Conservation (phyloP, 2,329 filamentous ascomycete species). For the Fusarium sp. region DNA sequence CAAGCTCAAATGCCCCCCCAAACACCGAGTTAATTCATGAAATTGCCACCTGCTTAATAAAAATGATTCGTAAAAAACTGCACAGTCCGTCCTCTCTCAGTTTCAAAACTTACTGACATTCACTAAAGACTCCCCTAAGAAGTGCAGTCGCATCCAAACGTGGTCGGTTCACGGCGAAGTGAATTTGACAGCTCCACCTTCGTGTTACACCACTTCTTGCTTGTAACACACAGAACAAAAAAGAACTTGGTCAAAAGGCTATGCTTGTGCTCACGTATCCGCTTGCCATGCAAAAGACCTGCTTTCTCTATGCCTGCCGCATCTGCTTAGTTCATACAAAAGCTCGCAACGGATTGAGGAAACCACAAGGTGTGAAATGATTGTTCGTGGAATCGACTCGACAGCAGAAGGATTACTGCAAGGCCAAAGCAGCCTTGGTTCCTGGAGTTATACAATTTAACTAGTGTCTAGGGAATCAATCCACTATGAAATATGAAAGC, state of each 20-base stretch:
- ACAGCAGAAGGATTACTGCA: rapidly evolving
- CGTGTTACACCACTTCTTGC: not conserved
- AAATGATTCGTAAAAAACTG: rapidly evolving
- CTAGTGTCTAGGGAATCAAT: too few relatives aligned
- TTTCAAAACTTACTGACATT: rapidly evolving
- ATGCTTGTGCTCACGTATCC: too few relatives aligned
- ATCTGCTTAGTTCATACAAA: too few relatives aligned
- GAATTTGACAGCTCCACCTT: not conserved
- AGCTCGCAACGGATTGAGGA: too few relatives aligned
- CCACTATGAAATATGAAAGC: too few relatives aligned
- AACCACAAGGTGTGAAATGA: rapidly evolving
- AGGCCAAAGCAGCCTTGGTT: too few relatives aligned
- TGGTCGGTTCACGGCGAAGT: too few relatives aligned
- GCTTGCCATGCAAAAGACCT: too few relatives aligned
- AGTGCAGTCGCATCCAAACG: rapidly evolving
- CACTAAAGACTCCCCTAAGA: not conserved
- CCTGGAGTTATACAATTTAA: too few relatives aligned
- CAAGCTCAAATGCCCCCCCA: rapidly evolving
- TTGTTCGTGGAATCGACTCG: too few relatives aligned
- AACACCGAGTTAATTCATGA: not conserved
- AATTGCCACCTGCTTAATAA: rapidly evolving
- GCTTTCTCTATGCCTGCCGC: too few relatives aligned
- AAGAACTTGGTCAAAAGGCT: rapidly evolving
- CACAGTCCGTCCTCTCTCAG: rapidly evolving
- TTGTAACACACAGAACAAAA: not conserved